Evolutionary conservation across 495 filamentous ascomycete genomes (phyloP).

Genomic region (Parathielavia appendiculata): DNA sequence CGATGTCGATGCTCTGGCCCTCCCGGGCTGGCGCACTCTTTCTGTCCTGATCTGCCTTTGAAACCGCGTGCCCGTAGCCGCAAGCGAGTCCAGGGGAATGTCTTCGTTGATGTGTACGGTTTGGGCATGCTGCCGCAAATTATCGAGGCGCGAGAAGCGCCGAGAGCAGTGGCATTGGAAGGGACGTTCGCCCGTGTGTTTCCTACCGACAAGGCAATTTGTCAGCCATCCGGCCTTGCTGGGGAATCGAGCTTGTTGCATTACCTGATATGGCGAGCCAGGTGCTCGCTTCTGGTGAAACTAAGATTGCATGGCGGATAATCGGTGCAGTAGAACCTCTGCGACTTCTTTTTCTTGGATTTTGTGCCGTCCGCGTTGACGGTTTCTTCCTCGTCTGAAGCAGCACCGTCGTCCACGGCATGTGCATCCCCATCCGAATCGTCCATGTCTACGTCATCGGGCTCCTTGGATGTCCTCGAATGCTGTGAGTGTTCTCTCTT

Average conservation of each 20-base stretch:
- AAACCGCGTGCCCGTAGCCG: conserved; percentile 88
- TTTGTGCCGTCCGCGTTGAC: conserved; percentile 60
- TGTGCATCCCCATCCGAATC: conserved; percentile 58
- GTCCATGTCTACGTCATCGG: conserved; percentile 72
- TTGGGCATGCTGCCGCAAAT: conserved; percentile 92
- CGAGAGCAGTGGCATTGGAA: conserved; percentile 96
- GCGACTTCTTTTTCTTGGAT: conserved; percentile 92
- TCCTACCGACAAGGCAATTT: conserved; percentile 46
- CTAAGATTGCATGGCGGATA: conserved; percentile 92
- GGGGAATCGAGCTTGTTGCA: conserved; percentile 11
- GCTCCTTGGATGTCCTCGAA: conserved; percentile 58
- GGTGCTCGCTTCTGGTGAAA: conserved; percentile 93
- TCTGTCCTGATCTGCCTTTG: conserved; percentile 87
- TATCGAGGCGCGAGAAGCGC: conserved; percentile 94
- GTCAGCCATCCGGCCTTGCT: conserved; percentile 22
- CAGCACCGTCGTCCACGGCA: conserved; percentile 54
- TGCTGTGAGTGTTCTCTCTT: conserved; percentile 57
- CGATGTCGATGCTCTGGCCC: conserved; percentile 70
- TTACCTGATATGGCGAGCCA: conserved; percentile 89
- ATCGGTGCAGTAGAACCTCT: conserved; percentile 95
- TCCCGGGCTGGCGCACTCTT: conserved; percentile 61
- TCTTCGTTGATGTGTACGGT: conserved; percentile 98
- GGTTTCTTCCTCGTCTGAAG: conserved; percentile 75
- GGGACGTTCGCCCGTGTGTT: conserved; percentile 95
- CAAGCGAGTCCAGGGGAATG: conserved; percentile 87